Percentiles rank a stretch among this genome's conserved stretches.
Evolutionary conservation across 2,329 filamentous ascomycete species (phyloP).

Genomic region (Colletotrichum sublineola): DNA sequence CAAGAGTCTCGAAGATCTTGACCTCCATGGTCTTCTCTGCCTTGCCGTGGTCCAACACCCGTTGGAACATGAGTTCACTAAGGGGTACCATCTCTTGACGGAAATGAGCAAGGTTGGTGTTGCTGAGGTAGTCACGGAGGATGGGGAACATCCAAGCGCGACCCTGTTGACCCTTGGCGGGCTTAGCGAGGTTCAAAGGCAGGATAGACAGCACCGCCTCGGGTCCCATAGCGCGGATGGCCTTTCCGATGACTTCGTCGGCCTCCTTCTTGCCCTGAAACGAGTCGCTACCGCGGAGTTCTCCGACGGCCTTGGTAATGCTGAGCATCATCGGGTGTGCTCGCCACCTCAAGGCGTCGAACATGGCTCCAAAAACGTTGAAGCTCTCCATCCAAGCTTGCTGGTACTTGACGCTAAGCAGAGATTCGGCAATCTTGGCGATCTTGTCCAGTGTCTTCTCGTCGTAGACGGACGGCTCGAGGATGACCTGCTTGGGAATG

Average conservation of each 20-base stretch:
- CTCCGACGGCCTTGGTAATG: constrained; percentile 84
- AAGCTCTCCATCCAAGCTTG: constrained; percentile 96
- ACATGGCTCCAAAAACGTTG: constrained; percentile 87
- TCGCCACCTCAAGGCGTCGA: constrained; percentile 88
- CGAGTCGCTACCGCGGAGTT: constrained; percentile 86
- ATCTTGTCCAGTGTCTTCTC: constrained; percentile 90
- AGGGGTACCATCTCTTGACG: constrained; percentile 87
- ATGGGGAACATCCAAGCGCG: constrained; percentile 96
- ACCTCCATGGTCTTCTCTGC: constrained; percentile 94
- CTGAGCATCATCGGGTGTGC: constrained; percentile 82
- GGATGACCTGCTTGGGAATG: constrained; percentile 83
- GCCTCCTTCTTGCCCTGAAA: constrained; percentile 96
- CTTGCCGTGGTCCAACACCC: constrained; percentile 83
- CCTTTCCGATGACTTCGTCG: constrained; percentile 89
- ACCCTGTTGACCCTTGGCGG: constrained; percentile 82
- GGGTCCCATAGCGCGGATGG: constrained; percentile 90
- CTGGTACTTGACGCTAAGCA: constrained; percentile 92
- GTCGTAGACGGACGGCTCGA: constrained; percentile 92
- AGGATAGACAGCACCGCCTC: constrained; percentile 85
- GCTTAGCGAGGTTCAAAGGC: constrained; percentile 86
- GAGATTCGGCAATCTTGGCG: constrained; percentile 76
- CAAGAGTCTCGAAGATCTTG: constrained; percentile 97
- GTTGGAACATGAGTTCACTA: constrained; percentile 91
- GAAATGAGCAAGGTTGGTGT: constrained; percentile 90
- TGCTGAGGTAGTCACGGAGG: constrained; percentile 88